Evolutionary conservation across 2,329 filamentous ascomycete species (phyloP), one percentile per base, ranked within the genome.

Genomic region (Daldinia sp.): DNA sequence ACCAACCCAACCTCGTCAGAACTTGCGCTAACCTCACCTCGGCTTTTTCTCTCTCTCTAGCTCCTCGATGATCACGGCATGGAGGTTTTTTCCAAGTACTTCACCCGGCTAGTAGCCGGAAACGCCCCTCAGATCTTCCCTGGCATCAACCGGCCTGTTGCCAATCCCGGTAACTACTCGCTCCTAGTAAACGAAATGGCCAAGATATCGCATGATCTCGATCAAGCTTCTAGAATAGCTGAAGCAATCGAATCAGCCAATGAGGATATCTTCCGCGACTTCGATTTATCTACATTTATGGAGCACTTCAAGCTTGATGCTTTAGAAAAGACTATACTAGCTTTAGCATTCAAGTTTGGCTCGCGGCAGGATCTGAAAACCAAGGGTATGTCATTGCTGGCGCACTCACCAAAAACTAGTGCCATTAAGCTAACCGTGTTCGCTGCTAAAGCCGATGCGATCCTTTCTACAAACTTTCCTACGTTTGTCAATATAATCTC

Each of bases 1-100:
- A 50, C 23, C 6, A 50, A 9, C 15, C 26, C 46, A 30, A 50
- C 46, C 26, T 30, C 4, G 15, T 50, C 7, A 18, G 26, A 33
- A 51, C 26, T 44, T 12, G n/a, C 46, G 55, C 72, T 76, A 48
- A 76, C 62, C 20, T 67, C 35, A 41, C 30, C 44, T 18, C 28
- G 3, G 26, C 39, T 55, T 13, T 10, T 37, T 70, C 18, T 72
- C 39, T 55, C n/a, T 28, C 39, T 70, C n/a, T 72, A 97, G 93
- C 90, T 98, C 80, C 92, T 98, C 84, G 91, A 97, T 89, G 94
- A 95, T 77, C 91, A 97, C 94, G 94, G 94, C 79, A 99, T 99
- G 95, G 97, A 99, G 87, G 94, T 98, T 79, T 98, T 94, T 81
- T 90, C 93, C 68, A 97, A 94, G 85, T 98, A 96, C 82, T 97